Percentiles rank a stretch among this genome's conserved stretches.
These are phyloP conservation scores for Rhodotorula mucilaginosa DNA, from an alignment of 1,284 basidiomycete species.

Conservation along the genomic window DNA sequence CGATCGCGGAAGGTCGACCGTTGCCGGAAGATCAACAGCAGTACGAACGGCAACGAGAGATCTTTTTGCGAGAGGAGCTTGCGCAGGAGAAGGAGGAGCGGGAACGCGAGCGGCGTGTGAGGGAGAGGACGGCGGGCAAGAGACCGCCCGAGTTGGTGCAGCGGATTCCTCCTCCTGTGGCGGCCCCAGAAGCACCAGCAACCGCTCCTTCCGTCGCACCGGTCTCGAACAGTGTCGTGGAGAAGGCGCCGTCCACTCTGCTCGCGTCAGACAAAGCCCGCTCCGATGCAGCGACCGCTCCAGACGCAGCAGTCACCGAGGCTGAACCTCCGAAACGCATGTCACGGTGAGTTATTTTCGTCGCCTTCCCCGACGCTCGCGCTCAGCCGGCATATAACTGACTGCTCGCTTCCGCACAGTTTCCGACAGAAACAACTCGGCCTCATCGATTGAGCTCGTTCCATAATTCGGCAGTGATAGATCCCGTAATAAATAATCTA, in stretches of 20 bases:
- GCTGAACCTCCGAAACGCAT: constrained; percentile 28
- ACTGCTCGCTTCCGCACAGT: constrained; percentile 1
- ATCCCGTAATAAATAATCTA: not conserved
- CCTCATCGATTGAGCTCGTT: constrained; percentile 11
- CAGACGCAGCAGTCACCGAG: not conserved
- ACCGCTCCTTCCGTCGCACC: not conserved
- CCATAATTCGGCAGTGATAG: not conserved
- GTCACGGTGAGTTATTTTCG: constrained; percentile 26
- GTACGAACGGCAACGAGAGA: constrained; percentile 15
- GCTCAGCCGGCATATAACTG: too few species aligned
- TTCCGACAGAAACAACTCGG: constrained; percentile 40
- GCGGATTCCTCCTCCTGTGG: not conserved
- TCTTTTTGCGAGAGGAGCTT: constrained; percentile 16
- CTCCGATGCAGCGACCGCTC: not conserved
- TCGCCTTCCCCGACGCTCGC: not conserved
- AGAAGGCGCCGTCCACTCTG: not conserved
- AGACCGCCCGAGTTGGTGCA: constrained; percentile 11
- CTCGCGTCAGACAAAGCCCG: not conserved
- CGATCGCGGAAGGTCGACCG: constrained; percentile 15
- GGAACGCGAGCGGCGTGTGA: not conserved
- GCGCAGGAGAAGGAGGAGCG: constrained; percentile 8
- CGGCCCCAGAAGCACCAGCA: too few species aligned
- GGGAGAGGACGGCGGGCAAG: constrained; percentile 23
- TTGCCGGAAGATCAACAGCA: constrained; percentile 26
- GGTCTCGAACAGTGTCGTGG: not conserved